A percentile compares a stretch with the other conserved stretches of the same genome.
These are phyloP conservation scores for Poa annua DNA, from an alignment of 176 grass and related monocot genomes.

Conservation along the genomic window DNA sequence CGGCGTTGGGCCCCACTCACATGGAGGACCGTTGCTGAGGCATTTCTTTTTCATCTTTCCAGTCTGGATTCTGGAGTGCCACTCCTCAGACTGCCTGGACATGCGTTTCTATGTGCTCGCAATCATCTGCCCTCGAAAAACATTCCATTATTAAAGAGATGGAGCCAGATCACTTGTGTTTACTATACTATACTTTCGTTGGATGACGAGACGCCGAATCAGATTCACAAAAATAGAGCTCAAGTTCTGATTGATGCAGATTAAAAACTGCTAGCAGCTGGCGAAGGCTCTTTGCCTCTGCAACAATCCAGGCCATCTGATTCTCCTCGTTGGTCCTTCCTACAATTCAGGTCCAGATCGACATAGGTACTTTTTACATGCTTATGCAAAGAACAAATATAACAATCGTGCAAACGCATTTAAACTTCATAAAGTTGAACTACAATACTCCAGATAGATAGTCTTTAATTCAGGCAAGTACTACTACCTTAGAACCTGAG, in stretches of 20 bases:
- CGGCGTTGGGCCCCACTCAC: slow-evolving; percentile 42
- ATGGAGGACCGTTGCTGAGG: slow-evolving; percentile 44
- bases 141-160: neutral
- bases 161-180: neutral
- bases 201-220: slow-evolving; percentile 35
- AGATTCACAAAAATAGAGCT: neutral
- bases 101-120: neutral
- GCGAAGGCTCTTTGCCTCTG: too few species aligned
- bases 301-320: too few species aligned
- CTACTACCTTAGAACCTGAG: neutral
- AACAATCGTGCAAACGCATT: neutral
- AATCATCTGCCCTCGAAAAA: slow-evolving; percentile 10
- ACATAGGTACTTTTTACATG: neutral
- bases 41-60: slow-evolving; percentile 17
- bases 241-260: neutral
- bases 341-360: neutral
- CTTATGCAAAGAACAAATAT: neutral
- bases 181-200: neutral
- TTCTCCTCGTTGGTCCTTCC: too few species aligned
- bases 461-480: neutral
- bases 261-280: neutral
- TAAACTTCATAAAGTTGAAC: neutral
- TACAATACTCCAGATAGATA: neutral
- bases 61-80: slow-evolving; percentile 55
- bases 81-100: slow-evolving; percentile 3